phyloP scores from a whole-genome alignment of 371 early-diverging fungal genomes.

The Syncephalastrum racemosum region DNA sequence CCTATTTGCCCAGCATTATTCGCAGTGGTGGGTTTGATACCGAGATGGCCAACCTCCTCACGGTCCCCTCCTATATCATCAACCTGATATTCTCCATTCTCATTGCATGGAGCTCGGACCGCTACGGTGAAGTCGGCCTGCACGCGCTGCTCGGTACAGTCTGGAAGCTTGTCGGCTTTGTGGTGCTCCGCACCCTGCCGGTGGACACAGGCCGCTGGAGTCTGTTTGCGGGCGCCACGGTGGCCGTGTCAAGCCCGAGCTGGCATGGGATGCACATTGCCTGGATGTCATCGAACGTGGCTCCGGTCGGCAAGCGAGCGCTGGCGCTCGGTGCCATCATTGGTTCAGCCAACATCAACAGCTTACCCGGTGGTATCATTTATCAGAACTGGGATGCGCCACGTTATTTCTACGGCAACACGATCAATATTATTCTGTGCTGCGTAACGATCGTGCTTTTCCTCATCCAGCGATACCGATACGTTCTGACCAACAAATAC shows the following conservation, averaged over 20 bases:
- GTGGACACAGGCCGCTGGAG: slow-evolving; percentile 37
- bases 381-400: slow-evolving; percentile 39
- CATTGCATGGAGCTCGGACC: slow-evolving; percentile 46
- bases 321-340: slow-evolving; percentile 44
- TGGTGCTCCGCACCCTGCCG: slow-evolving; percentile 44
- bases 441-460: slow-evolving; percentile 16
- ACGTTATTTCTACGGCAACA: slow-evolving; percentile 36
- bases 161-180: slow-evolving; percentile 39
- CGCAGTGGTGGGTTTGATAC: slow-evolving; percentile 47
- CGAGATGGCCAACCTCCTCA: slow-evolving; percentile 49
- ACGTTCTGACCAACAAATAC: slow-evolving; percentile 27
- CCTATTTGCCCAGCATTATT: slow-evolving; percentile 53
- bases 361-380: slow-evolving; percentile 23
- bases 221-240: slow-evolving; percentile 36
- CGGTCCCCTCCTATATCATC: slow-evolving; percentile 50
- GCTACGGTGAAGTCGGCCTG: slow-evolving; percentile 42
- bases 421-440: slow-evolving; percentile 34
- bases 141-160: slow-evolving; percentile 36
- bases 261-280: slow-evolving; percentile 54
- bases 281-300: slow-evolving; percentile 47
- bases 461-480: slow-evolving; percentile 24
- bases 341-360: slow-evolving; percentile 38
- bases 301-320: slow-evolving; percentile 51
- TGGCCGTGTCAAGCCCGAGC: slow-evolving; percentile 25
- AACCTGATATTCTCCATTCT: slow-evolving; percentile 40